These are phyloP conservation scores for Aspergillus luchuensis DNA, from an alignment of 2,329 filamentous ascomycete genomes.

Conservation along the genomic window DNA sequence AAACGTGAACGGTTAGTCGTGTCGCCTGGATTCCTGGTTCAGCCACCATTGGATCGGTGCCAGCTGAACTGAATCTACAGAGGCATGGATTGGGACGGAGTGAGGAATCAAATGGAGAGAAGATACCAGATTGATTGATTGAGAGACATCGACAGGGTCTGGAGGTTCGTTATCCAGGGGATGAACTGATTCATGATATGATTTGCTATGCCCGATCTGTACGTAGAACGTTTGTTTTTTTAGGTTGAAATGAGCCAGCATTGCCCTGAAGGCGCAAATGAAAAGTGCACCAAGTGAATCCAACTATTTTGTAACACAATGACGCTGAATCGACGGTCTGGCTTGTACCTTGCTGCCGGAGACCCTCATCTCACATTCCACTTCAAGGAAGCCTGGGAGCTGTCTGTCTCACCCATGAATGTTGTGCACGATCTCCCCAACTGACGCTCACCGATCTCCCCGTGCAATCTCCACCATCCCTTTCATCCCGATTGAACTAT, in stretches of 20 bases:
- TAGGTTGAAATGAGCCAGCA: background rate
- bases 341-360: background rate
- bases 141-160: conserved; percentile 30
- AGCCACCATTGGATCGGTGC: conserved; percentile 8
- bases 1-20: conserved; percentile 22
- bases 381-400: no score
- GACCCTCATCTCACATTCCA: no score
- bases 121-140: conserved; percentile 18
- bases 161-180: conserved; percentile 22
- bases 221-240: conserved; percentile 31
- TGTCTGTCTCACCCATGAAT: background rate
- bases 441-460: background rate
- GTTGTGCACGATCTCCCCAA: background rate
- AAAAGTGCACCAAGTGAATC: no score
- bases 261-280: background rate
- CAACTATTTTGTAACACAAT: no score
- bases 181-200: conserved; percentile 32
- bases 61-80: conserved; percentile 9
- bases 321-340: background rate
- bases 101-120: conserved; percentile 19
- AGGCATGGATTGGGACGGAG: conserved; percentile 19
- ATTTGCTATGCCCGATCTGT: conserved; percentile 34
- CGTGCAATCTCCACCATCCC: background rate
- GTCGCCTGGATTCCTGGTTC: conserved; percentile 19
- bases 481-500: background rate